A percentile compares a stretch with the other conserved stretches of the same genome.
Conservation (phyloP, 2,329 filamentous ascomycete genomes). For the Colletotrichum tofieldiae region DNA sequence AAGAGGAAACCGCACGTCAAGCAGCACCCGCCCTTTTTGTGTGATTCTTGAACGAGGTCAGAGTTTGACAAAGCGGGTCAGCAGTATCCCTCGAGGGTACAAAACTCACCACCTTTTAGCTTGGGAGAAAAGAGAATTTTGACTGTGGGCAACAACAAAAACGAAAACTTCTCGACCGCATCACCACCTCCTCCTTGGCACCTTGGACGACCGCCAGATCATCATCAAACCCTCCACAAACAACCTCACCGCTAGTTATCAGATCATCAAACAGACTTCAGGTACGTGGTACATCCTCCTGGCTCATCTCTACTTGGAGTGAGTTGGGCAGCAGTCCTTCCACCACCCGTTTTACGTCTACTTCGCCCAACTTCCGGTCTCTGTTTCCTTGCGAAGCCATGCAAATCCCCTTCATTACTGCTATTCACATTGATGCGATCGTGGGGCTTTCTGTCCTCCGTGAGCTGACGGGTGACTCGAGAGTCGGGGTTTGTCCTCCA, state of each 20-base stretch:
- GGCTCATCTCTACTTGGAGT: not conserved
- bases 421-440: not conserved
- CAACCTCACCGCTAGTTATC: constrained; percentile 6
- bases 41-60: constrained; percentile 27
- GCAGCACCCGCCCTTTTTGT: constrained; percentile 13
- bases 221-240: constrained; percentile 13
- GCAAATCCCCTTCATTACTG: not conserved
- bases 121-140: constrained; percentile 17
- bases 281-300: not conserved
- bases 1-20: constrained; percentile 8
- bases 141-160: constrained; percentile 8
- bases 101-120: constrained; percentile 10
- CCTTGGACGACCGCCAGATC: constrained; percentile 8
- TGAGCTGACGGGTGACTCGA: not conserved
- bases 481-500: not conserved
- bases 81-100: not conserved
- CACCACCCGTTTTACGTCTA: not conserved
- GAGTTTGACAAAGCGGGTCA: constrained; percentile 18
- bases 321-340: not conserved
- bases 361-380: not conserved
- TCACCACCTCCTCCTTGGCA: constrained; percentile 17
- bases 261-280: constrained; percentile 4
- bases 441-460: not conserved
- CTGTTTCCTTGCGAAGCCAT: not conserved
- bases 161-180: not conserved